Evolutionary conservation across 1,284 basidiomycete genomes (phyloP).

Genomic region (Leccinum laetum): DNA sequence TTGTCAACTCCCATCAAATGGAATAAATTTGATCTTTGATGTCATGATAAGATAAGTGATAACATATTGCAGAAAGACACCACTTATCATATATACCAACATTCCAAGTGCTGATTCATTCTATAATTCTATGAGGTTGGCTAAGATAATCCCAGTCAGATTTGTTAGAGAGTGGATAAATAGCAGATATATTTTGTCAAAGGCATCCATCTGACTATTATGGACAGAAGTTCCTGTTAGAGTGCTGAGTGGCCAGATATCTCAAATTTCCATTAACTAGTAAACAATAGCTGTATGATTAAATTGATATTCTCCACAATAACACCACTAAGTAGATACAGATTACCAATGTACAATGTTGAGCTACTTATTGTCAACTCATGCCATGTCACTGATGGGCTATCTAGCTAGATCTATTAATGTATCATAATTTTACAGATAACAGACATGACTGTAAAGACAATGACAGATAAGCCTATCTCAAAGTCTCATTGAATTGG

Average conservation of each 20-base stretch:
- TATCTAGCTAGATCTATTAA: not conserved
- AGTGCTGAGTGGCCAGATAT: not conserved
- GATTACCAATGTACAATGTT: not conserved
- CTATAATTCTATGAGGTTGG: too few species aligned
- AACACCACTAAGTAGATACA: not conserved
- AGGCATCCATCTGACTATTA: too few species aligned
- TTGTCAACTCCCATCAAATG: not conserved
- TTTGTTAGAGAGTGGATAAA: too few species aligned
- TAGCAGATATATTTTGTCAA: too few species aligned
- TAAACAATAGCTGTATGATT: not conserved
- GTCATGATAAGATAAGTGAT: not conserved
- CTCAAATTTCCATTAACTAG: too few species aligned
- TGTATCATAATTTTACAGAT: not conserved
- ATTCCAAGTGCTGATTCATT: too few species aligned
- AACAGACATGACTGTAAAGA: not conserved
- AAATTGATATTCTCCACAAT: not conserved
- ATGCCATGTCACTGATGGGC: constrained; percentile 1
- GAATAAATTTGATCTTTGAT: not conserved
- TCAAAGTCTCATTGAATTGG: not conserved
- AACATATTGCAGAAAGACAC: too few species aligned
- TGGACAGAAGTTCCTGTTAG: too few species aligned
- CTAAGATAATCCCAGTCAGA: too few species aligned
- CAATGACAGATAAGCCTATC: not conserved
- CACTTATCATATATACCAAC: too few species aligned
- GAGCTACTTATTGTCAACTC: not conserved